Evolutionary conservation across 73 alveolate genomes (phyloP).

Genomic region (Paramecium octaurelia): DNA sequence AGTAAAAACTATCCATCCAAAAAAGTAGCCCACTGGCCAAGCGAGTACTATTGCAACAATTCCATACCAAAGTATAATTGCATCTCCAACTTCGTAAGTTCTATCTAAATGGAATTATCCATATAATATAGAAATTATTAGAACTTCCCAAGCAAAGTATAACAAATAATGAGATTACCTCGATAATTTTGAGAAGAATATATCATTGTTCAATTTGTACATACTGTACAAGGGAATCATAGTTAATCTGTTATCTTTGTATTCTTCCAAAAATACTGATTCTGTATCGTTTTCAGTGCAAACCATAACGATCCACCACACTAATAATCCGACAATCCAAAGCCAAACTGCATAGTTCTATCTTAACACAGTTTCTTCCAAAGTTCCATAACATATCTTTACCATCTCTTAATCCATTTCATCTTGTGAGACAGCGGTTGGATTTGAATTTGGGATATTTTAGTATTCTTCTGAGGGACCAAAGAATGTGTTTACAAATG

Average conservation of each 20-base stretch:
- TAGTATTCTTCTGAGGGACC: neutral
- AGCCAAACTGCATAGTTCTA: slow-evolving; percentile 37
- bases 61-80: slow-evolving; percentile 40
- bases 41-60: slow-evolving; percentile 9
- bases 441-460: neutral
- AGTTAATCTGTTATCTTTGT: neutral
- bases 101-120: neutral
- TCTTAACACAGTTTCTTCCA: slow-evolving; percentile 24
- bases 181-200: slow-evolving; percentile 12
- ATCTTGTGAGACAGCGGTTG: neutral
- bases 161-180: neutral
- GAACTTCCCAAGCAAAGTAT: slow-evolving; percentile 24
- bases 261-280: slow-evolving; percentile 23
- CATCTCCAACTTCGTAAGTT: slow-evolving; percentile 22
- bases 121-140: neutral
- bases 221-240: slow-evolving; percentile 33
- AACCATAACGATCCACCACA: slow-evolving; percentile 23
- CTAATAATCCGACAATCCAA: neutral
- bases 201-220: neutral
- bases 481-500: neutral
- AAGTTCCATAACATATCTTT: slow-evolving; percentile 30
- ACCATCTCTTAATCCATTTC: neutral
- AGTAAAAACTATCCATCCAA: slow-evolving; percentile 4
- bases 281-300: slow-evolving; percentile 39
- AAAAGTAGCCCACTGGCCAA: slow-evolving; percentile 44